phyloP scores from a whole-genome alignment of 2,329 filamentous ascomycete species.

The Alternaria sp. region DNA sequence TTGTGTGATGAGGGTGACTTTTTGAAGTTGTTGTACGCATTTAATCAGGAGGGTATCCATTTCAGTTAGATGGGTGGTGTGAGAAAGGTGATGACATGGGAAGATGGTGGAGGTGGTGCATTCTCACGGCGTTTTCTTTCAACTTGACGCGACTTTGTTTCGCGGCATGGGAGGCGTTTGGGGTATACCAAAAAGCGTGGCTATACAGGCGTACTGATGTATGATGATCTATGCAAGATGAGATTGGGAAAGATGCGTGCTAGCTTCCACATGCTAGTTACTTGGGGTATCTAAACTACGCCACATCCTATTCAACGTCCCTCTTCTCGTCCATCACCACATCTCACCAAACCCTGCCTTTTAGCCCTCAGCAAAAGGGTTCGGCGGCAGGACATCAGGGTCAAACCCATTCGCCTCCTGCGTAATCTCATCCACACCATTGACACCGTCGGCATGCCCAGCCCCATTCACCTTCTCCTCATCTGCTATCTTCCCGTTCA shows the following conservation, averaged over 20 bases:
- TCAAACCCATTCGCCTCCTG: slow-evolving; percentile 23
- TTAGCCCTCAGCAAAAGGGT: slow-evolving; percentile 23
- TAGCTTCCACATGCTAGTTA: not conserved
- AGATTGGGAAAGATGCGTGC: too few relatives aligned
- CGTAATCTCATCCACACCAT: not conserved
- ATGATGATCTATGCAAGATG: not conserved
- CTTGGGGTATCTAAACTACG: slow-evolving; percentile 5
- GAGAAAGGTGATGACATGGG: too few relatives aligned
- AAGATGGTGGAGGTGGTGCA: too few relatives aligned
- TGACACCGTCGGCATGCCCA: not conserved
- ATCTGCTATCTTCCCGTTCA: not conserved
- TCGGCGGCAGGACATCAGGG: slow-evolving; percentile 26
- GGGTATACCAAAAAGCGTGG: slow-evolving; percentile 33
- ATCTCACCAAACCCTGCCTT: too few relatives aligned
- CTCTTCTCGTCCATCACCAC: not conserved
- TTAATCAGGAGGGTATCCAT: slow-evolving; percentile 92
- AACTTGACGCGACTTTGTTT: too few relatives aligned
- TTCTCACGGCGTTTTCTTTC: too few relatives aligned
- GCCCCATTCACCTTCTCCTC: not conserved
- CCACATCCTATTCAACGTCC: not conserved
- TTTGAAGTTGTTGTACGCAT: slow-evolving; percentile 77
- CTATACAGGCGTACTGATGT: not conserved
- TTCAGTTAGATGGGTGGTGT: too few relatives aligned
- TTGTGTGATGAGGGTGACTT: slow-evolving; percentile 95
- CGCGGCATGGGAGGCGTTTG: slow-evolving; percentile 8